These are phyloP conservation scores for Coemansia sp. DNA, from an alignment of 192 early-diverging fungal species.

Conservation along the genomic window DNA sequence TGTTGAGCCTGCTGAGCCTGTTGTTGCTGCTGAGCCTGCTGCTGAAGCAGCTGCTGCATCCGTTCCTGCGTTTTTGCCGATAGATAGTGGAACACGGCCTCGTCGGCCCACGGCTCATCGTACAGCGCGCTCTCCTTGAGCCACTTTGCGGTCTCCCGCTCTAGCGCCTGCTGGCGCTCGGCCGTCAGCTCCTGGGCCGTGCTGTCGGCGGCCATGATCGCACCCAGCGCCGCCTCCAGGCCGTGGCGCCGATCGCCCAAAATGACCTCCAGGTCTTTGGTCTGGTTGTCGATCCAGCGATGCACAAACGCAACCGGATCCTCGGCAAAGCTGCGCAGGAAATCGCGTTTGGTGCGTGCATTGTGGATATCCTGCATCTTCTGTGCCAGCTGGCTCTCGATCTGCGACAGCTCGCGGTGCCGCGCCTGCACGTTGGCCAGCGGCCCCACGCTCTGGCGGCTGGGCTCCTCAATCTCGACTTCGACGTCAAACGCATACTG, in stretches of 20 bases:
- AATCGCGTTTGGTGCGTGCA: constrained; percentile 87
- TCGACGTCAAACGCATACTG: constrained; percentile 87
- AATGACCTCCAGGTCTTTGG: constrained; percentile 82
- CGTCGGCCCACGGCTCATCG: constrained; percentile 67
- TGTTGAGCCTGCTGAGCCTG: neutral
- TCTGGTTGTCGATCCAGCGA: constrained; percentile 90
- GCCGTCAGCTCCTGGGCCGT: constrained; percentile 19
- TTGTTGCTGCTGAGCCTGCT: constrained; percentile 28
- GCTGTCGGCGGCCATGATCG: constrained; percentile 40
- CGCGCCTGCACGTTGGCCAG: constrained; percentile 47
- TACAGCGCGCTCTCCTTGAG: constrained; percentile 50
- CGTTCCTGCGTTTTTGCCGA: constrained; percentile 58
- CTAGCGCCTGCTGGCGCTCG: constrained; percentile 28
- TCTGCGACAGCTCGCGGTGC: constrained; percentile 52
- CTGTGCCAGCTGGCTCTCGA: constrained; percentile 61
- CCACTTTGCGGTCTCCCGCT: constrained; percentile 40
- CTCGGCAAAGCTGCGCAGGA: constrained; percentile 79
- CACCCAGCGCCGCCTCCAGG: constrained; percentile 40
- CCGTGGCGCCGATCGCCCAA: constrained; percentile 43
- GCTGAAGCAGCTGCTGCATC: constrained; percentile 48
- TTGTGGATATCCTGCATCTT: constrained; percentile 82
- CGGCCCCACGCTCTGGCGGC: constrained; percentile 56
- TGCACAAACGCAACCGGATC: constrained; percentile 88
- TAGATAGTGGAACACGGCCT: constrained; percentile 89
- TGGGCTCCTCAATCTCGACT: constrained; percentile 78